Conservation (phyloP, 2,329 filamentous ascomycete genomes). For the Neopestalotiopsis sp. region DNA sequence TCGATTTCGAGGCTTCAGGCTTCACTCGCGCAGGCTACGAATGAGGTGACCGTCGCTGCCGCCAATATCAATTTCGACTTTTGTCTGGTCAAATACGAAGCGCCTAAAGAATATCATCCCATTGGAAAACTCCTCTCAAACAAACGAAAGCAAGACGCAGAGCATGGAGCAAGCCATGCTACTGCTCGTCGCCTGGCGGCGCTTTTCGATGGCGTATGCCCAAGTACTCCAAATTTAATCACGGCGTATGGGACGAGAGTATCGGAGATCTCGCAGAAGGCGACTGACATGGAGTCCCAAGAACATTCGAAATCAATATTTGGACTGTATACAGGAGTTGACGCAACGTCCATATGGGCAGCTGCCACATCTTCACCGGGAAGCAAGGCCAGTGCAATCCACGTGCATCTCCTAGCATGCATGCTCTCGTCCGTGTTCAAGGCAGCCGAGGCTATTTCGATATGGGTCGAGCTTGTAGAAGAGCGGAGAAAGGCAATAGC, state of each 20-base stretch:
- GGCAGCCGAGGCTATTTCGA: constrained; percentile 33
- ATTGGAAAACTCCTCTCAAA: constrained; percentile 39
- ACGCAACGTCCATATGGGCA: constrained; percentile 37
- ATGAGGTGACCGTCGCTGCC: constrained; percentile 22
- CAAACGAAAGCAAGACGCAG: constrained; percentile 40
- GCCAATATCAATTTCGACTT: constrained; percentile 48
- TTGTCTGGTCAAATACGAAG: constrained; percentile 44
- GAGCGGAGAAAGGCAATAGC: constrained; percentile 21
- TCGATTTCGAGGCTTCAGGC: neutral
- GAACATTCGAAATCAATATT: constrained; percentile 11
- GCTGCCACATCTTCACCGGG: constrained; percentile 35
- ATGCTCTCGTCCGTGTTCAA: constrained; percentile 41
- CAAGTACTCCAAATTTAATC: constrained; percentile 38
- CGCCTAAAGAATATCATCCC: constrained; percentile 42
- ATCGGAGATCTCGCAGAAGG: constrained; percentile 16
- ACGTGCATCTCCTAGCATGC: constrained; percentile 38
- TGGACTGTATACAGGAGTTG: constrained; percentile 28
- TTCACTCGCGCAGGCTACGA: constrained; percentile 6
- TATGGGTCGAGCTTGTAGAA: constrained; percentile 41
- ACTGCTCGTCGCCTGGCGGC: constrained; percentile 45
- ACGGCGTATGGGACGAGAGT: constrained; percentile 28
- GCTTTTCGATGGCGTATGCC: constrained; percentile 42
- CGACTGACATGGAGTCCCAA: neutral
- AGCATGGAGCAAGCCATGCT: constrained; percentile 41
- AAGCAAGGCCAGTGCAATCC: constrained; percentile 23